Evolutionary conservation across 2,329 filamentous ascomycete genomes (phyloP), one percentile per base, ranked within the genome.

Genomic region (Fusarium subglutinans): DNA sequence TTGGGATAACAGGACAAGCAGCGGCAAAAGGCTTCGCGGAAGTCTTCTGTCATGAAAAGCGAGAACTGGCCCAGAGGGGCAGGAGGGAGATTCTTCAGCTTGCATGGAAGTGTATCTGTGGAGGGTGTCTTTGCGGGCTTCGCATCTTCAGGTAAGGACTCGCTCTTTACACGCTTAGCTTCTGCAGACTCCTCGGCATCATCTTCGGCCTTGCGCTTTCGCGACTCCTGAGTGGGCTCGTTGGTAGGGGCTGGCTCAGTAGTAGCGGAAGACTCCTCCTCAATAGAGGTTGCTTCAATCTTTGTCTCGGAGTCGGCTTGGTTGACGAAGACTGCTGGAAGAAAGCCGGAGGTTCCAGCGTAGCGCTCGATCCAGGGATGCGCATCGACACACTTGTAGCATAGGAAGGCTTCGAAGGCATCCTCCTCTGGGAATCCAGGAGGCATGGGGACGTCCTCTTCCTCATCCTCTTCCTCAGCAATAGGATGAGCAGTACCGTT

Each of bases 331-430:
- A 98, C 89, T 2, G 95, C 89, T 2, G 90, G 86, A 1, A 98
- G 85, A 78, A 99, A 98, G 0, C 95, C 95, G 2, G 90, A 80
- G 0, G 93, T 90, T 5, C 93, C 92, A 11, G 94, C 95, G 80
- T 98, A 98, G 72, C 87, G 87, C 84, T 96, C 97, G 81, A 98
- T 92, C 96, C 96, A 99, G 0, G 95, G 94, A 76, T 95, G 90
- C 3, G 94, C 90, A 45, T 95, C 91, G 20, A 97, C 89, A 77
- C 96, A 99, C 80, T 97, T 97, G 86, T 96, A 98, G 85, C 96
- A 99, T 43, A 99, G 88, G 78, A 98, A 93, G 35, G 92, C 90
- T 60, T 97, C 94, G 74, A 99, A 99, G 37, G 93, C 91, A 35
- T 98, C 94, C 77, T 98, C 96, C 0, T 88, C 87, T 0, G 96